Evolutionary conservation across 306 rosid genomes (phyloP).

Genomic region (Senna siamea): DNA sequence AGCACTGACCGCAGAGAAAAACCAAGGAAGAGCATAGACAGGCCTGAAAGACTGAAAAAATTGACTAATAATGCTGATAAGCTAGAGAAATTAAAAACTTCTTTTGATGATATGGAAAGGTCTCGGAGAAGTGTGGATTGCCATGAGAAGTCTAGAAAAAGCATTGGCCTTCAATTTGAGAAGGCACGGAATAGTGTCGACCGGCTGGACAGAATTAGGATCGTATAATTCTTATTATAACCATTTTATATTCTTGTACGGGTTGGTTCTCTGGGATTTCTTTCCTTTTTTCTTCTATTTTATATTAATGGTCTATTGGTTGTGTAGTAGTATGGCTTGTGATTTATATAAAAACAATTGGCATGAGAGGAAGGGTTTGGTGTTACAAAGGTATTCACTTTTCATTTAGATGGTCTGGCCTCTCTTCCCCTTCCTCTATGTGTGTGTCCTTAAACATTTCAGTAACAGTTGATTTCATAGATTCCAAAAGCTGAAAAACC

Average conservation of each 20-base stretch:
- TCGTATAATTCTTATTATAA: slow-evolving; percentile 55
- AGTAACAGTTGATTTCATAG: background rate
- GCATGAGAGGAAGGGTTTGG: slow-evolving; percentile 51
- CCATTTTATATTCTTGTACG: slow-evolving; percentile 49
- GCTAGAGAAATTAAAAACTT: slow-evolving; percentile 69
- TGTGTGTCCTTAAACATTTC: background rate
- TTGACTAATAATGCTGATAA: slow-evolving; percentile 63
- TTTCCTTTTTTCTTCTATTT: background rate
- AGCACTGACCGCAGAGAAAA: slow-evolving; percentile 91
- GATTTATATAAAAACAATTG: slow-evolving; percentile 49
- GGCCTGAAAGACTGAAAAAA: slow-evolving; percentile 73
- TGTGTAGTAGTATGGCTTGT: slow-evolving; percentile 60
- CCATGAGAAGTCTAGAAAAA: slow-evolving; percentile 87
- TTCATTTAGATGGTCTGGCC: too few species aligned
- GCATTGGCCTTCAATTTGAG: slow-evolving; percentile 78
- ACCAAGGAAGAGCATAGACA: slow-evolving; percentile 84
- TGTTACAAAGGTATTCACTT: too few species aligned
- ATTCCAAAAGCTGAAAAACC: slow-evolving; percentile 18
- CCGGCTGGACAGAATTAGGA: slow-evolving; percentile 80
- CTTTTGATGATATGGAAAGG: slow-evolving; percentile 79
- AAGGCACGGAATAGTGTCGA: slow-evolving; percentile 88
- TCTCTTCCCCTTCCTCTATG: too few species aligned
- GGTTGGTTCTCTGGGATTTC: slow-evolving; percentile 49
- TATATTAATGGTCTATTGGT: slow-evolving; percentile 49
- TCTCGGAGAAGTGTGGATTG: slow-evolving; percentile 88